Evolutionary conservation across 2,329 filamentous ascomycete genomes (phyloP).

Genomic region (Dichotomopilus funicola): DNA sequence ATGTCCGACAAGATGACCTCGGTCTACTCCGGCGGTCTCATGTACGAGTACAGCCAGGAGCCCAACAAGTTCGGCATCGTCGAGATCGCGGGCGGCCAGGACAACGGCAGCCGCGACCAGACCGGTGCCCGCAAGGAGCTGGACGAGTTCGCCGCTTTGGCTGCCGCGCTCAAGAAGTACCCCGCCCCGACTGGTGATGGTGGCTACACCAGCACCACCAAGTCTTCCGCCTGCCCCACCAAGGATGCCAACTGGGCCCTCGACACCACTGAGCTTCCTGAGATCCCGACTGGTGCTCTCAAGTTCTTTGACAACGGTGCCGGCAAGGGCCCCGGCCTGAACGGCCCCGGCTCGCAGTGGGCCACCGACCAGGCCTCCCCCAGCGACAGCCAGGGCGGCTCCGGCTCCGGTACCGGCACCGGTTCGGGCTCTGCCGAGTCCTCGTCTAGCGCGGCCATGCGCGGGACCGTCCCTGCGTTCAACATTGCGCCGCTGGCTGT

Average conservation of each 20-base stretch:
- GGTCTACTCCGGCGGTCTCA: slow-evolving; percentile 92
- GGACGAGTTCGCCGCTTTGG: slow-evolving; percentile 54
- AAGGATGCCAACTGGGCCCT: slow-evolving; percentile 45
- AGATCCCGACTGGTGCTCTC: slow-evolving; percentile 44
- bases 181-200: slow-evolving; percentile 45
- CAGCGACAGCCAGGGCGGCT: slow-evolving; percentile 37
- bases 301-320: slow-evolving; percentile 49
- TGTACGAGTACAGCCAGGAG: slow-evolving; percentile 91
- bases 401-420: slow-evolving; percentile 32
- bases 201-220: slow-evolving; percentile 42
- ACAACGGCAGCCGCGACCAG: slow-evolving; percentile 32
- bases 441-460: slow-evolving; percentile 31
- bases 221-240: slow-evolving; percentile 44
- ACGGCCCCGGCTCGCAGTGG: slow-evolving; percentile 48
- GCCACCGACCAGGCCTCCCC: slow-evolving; percentile 33
- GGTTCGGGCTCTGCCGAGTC: slow-evolving; percentile 24
- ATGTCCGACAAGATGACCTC: slow-evolving; percentile 76
- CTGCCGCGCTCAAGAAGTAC: slow-evolving; percentile 42
- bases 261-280: slow-evolving; percentile 42
- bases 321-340: slow-evolving; percentile 48
- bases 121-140: slow-evolving; percentile 36
- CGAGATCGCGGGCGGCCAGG: slow-evolving; percentile 48
- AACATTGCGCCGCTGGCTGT: slow-evolving; percentile 34
- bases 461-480: slow-evolving; percentile 26
- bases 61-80: slow-evolving; percentile 77